Evolutionary conservation across 768 basidiomycete species (phyloP).

Genomic region (Pisolithus marmoratus): DNA sequence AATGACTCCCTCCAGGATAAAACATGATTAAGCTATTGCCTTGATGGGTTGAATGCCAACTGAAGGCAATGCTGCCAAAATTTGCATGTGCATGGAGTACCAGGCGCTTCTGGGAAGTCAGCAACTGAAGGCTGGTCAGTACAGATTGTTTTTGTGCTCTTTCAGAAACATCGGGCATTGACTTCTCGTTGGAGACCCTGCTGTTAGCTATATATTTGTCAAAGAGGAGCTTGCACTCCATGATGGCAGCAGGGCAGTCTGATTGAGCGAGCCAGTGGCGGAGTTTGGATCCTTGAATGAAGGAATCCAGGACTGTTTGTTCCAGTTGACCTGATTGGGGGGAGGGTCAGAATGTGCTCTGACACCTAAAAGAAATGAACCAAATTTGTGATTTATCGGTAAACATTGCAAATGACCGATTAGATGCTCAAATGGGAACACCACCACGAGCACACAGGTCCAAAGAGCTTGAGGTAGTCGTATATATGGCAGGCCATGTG

Average conservation of each 20-base stretch:
- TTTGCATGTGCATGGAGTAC: not conserved
- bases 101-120: not conserved
- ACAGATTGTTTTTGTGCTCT: not conserved
- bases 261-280: conserved; percentile 12
- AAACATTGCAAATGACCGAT: conserved; percentile 19
- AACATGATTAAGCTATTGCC: conserved; percentile 12
- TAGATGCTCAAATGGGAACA: conserved; percentile 17
- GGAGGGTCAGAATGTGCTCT: not conserved
- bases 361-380: conserved; percentile 30
- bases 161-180: not conserved
- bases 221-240: conserved; percentile 14
- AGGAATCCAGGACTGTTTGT: conserved; percentile 9
- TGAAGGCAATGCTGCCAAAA: conserved; percentile 3
- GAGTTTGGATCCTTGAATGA: conserved; percentile 10
- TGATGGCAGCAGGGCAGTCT: conserved; percentile 11
- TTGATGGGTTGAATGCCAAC: conserved; percentile 2
- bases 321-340: conserved; percentile 6
- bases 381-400: conserved; percentile 18
- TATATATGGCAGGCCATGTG: conserved; percentile 28
- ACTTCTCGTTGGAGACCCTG: not conserved
- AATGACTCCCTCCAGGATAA: conserved; percentile 1
- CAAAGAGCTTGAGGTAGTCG: conserved; percentile 31
- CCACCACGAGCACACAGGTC: conserved; percentile 33
- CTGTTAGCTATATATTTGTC: conserved; percentile 7
- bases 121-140: not conserved